These are phyloP conservation scores for Termitomyces sp. DNA, from an alignment of 768 basidiomycete species.

Conservation along the genomic window DNA sequence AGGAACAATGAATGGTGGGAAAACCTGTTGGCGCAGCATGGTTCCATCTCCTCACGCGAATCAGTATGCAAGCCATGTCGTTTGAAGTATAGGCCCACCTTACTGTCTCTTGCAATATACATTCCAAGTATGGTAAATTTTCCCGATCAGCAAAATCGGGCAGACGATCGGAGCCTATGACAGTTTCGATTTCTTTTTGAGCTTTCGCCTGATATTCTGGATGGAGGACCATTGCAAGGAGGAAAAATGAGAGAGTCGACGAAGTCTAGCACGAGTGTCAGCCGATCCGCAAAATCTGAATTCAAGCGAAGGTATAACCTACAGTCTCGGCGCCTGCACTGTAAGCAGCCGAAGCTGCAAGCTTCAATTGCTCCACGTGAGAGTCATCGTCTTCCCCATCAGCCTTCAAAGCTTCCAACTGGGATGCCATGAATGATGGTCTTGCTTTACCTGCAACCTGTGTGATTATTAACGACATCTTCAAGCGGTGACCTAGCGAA, in stretches of 20 bases:
- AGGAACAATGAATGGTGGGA: too few species aligned
- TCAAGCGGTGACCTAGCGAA: too few species aligned
- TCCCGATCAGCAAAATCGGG: conserved; percentile 14
- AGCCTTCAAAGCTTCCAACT: background rate
- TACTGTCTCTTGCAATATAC: conserved; percentile 11
- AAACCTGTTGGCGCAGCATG: conserved; percentile 4
- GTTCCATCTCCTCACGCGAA: background rate
- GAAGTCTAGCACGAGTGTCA: background rate
- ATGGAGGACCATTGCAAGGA: conserved; percentile 20
- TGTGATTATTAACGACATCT: background rate
- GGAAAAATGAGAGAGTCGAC: background rate
- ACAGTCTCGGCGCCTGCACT: background rate
- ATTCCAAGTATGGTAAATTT: conserved; percentile 20
- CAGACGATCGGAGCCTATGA: conserved; percentile 15
- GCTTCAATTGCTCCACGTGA: background rate
- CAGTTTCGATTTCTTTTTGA: conserved; percentile 17
- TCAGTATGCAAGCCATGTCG: background rate
- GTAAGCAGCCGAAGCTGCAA: background rate
- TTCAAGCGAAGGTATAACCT: background rate
- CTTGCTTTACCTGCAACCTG: background rate
- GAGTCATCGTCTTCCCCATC: background rate
- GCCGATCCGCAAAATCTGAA: background rate
- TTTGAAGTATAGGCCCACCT: background rate
- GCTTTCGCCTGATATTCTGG: conserved; percentile 19
- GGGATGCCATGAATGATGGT: background rate